These are phyloP conservation scores for Ceratobasidium papillatum DNA, from an alignment of 1,284 basidiomycete genomes.

Conservation along the genomic window DNA sequence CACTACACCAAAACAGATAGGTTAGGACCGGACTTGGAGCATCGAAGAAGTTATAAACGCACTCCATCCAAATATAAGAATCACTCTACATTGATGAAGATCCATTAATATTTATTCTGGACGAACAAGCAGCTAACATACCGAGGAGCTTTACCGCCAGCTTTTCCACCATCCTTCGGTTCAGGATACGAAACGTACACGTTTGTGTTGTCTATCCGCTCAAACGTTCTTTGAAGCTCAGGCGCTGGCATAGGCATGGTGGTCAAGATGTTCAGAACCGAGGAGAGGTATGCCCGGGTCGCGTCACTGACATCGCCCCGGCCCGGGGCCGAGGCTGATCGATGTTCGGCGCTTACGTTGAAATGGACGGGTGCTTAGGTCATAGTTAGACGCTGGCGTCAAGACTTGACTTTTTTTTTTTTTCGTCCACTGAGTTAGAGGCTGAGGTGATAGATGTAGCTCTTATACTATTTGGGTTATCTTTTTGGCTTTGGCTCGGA, in stretches of 20 bases:
- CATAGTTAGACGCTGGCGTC: too few relatives aligned
- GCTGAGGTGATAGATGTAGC: too few relatives aligned
- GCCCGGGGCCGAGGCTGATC: too few relatives aligned
- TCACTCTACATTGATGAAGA: background rate
- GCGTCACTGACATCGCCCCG: too few relatives aligned
- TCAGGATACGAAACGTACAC: constrained; percentile 28
- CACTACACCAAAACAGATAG: background rate
- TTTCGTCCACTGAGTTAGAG: too few relatives aligned
- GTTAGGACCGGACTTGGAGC: background rate
- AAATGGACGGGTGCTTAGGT: too few relatives aligned
- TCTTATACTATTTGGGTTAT: too few relatives aligned
- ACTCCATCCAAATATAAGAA: constrained; percentile 35
- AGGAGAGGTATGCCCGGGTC: background rate
- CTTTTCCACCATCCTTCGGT: background rate
- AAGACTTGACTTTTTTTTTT: too few relatives aligned
- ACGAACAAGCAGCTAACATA: background rate
- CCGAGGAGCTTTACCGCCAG: constrained; percentile 4
- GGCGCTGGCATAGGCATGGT: background rate
- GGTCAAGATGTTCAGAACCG: background rate
- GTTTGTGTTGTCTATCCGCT: background rate
- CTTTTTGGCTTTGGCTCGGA: too few relatives aligned
- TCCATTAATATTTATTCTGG: background rate
- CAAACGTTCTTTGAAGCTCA: constrained; percentile 6
- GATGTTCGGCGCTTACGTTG: too few relatives aligned
- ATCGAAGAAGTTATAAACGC: background rate